Evolutionary conservation across 495 filamentous ascomycete genomes (phyloP).

Genomic region (Jackrogersella multiformis): DNA sequence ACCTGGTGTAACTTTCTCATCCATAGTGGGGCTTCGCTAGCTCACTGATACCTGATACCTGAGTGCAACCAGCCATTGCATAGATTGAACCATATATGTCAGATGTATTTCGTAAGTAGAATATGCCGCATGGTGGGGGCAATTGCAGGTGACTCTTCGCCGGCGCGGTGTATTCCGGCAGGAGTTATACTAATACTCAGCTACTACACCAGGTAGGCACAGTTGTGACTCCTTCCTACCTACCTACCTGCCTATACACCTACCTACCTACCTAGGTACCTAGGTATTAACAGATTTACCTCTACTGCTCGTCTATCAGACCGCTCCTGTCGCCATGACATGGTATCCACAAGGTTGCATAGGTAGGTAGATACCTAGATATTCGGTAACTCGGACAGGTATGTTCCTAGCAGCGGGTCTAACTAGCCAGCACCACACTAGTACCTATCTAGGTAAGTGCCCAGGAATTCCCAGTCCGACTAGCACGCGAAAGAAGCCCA

Average conservation of each 20-base stretch:
- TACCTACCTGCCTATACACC: too few relatives aligned
- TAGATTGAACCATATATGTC: background rate
- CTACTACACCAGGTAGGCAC: too few relatives aligned
- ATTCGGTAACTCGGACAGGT: slow-evolving; percentile 15
- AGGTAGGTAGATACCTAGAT: too few relatives aligned
- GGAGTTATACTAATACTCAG: too few relatives aligned
- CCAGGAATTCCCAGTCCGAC: background rate
- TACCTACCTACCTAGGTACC: too few relatives aligned
- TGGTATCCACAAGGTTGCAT: background rate
- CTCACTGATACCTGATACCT: background rate
- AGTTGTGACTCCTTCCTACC: too few relatives aligned
- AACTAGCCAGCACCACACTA: slow-evolving; percentile 25
- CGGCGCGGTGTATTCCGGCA: slow-evolving; percentile 4
- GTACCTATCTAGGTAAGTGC: too few relatives aligned
- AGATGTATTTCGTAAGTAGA: slow-evolving; percentile 14
- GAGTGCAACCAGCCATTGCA: background rate
- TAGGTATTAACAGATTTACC: too few relatives aligned
- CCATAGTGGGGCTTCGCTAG: background rate
- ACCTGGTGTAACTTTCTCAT: slow-evolving; percentile 19
- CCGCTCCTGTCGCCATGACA: background rate
- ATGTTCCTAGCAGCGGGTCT: slow-evolving; percentile 18
- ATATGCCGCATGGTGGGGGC: slow-evolving; percentile 8
- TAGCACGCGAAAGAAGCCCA: slow-evolving; percentile 33
- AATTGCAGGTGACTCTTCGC: slow-evolving; percentile 11
- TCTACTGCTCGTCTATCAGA: too few relatives aligned